Evolutionary conservation across 352 stramenopile genomes (phyloP), one percentile per base, ranked within the genome.

Genomic region (Halophytophthora batemanensis): DNA sequence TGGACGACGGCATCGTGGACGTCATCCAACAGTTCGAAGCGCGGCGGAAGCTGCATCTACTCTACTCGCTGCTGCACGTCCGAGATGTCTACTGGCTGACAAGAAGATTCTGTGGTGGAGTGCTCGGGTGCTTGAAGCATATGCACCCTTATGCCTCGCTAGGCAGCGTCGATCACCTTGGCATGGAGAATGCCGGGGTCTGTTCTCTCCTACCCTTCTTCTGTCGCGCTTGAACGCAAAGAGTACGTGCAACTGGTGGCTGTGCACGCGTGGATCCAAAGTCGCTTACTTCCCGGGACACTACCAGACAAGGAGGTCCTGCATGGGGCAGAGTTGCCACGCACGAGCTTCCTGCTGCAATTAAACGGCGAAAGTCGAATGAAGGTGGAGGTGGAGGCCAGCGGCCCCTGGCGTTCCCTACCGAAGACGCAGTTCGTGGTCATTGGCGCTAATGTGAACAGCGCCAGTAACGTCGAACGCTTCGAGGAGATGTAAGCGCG

Each of bases 381-480:
- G n/a, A n/a, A n/a, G n/a, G n/a, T n/a, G 50, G 72, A 90, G 41
- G 66, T 90, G 6, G 69, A 85, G 38, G 80, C 84, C 48, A 61
- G 73, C 23, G 80, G 80, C 0, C 41, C 54, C 12, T 90, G 80
- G 80, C 59, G 70, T 18, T 66, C 73, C 23, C 62, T 64, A 6
- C 80, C 80, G 2, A 86, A 83, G 62, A 87, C 77, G 34, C 77
- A 90, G 43, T 81, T 90, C 14, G 75, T 82, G 14, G 74, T 90
- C 35, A 87, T 90, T 10, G 80, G 77, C 21, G 56, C 66, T 7
- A 64, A 28, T 11, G 54, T 36, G 29, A 58, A 37, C 29, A 35
- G 13, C 14, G 17, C 21, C 8, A 58, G 31, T 17, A 35, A 18
- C 12, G 29, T 18, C 36, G 49, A 57, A 12, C 40, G 45, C 11